Base-by-base conservation (phyloP, 352 stramenopile species). In the Phytophthora sp. region DNA sequence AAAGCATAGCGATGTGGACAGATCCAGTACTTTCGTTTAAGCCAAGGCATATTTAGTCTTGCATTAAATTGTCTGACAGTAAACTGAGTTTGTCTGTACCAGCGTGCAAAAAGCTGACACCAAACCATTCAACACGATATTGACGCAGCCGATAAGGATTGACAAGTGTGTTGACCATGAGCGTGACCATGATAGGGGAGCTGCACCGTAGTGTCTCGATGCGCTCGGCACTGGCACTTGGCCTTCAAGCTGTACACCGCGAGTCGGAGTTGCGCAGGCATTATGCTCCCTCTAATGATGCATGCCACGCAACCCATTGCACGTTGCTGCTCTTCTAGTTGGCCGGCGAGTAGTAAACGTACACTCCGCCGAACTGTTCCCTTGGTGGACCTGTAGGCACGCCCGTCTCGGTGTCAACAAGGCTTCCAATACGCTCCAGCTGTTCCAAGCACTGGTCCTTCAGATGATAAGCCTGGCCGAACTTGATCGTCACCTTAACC, bases 401-500 rank as follows among this genome's bases (percentile, higher is more conserved):
- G 7, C 80, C 84, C n/a, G 63, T 63, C 16, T 87, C 72, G 1
- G 60, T 46, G 45, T 73, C 66, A 54, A 93, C 57, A n/a, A 60
- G 38, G n/a, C 74, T 67, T 52, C 74, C 63, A 49, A 93, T 88
- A 23, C 50, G 15, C 42, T 71, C 50, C 39, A 93, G 45, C 57
- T 89, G 77, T 29, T 79, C 67, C 44, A 85, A 30, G 24, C 79
- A 76, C 23, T 74, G 69, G 26, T 65, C 31, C 61, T 88, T 87
- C 21, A 91, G 68, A 45, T 90, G 79, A 59, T 82, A 85, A 18
- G 86, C 73, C 24, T 79, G 73, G 12, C 62, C 71, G 51, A 88
- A 93, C 61, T 88, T 89, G 69, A 91, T 65, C 16, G 79, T 86
- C 16, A 90, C 71, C 65, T 91, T 91, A 31, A 93, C 84, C 59